phyloP scores from a whole-genome alignment of 345 rosid genomes.

The Linum tenue region DNA sequence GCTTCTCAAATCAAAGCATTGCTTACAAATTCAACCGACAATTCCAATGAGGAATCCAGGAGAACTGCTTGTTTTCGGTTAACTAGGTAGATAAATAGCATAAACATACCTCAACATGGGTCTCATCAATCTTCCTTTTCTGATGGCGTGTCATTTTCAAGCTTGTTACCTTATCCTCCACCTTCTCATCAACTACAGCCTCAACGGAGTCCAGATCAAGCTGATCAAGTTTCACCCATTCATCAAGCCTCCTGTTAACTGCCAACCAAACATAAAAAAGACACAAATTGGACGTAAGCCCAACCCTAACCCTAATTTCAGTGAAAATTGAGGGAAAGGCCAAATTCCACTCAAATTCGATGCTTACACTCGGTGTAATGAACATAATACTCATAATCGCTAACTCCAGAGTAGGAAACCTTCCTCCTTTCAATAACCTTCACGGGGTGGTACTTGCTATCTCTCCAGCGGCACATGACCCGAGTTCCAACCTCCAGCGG shows the following conservation, averaged over 20 bases:
- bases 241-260: slow-evolving; percentile 98
- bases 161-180: slow-evolving; percentile 96
- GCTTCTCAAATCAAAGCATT: too few species aligned
- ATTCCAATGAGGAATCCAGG: not conserved
- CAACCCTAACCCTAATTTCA: slow-evolving; percentile 12
- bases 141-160: slow-evolving; percentile 98
- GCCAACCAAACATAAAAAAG: slow-evolving; percentile 2
- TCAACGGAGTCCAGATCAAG: slow-evolving; percentile 88
- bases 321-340: not conserved
- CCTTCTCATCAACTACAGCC: slow-evolving; percentile 87
- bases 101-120: slow-evolving; percentile 68
- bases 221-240: slow-evolving; percentile 93
- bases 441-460: slow-evolving; percentile 85
- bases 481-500: slow-evolving; percentile 96
- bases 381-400: slow-evolving; percentile 91
- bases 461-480: slow-evolving; percentile 96
- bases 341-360: not conserved
- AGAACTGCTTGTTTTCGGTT: too few species aligned
- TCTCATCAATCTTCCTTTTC: slow-evolving; percentile 94
- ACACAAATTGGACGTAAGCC: too few species aligned
- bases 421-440: slow-evolving; percentile 94
- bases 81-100: not conserved
- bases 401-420: slow-evolving; percentile 34
- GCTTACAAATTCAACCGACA: not conserved
- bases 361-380: slow-evolving; percentile 93